Evolutionary conservation across 176 grass and related monocot species (phyloP).

Genomic region (Miscanthus lutarioriparius): DNA sequence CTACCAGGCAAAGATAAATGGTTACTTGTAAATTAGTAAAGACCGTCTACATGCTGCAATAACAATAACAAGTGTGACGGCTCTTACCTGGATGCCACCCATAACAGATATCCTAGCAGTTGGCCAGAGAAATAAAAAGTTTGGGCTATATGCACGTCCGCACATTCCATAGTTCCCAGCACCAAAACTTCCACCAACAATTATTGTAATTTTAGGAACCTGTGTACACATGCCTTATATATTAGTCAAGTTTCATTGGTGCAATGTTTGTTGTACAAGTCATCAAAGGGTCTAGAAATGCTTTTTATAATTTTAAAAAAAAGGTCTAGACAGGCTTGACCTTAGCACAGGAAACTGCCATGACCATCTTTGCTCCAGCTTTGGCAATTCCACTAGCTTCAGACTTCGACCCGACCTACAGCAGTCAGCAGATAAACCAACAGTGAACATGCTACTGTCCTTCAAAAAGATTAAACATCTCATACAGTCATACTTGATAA

Average conservation of each 20-base stretch:
- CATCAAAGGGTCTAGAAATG: conserved; percentile 6
- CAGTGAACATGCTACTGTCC: background rate
- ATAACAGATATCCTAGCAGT: conserved; percentile 99
- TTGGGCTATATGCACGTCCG: conserved; percentile 92
- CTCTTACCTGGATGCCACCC: conserved; percentile 87
- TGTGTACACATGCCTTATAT: conserved; percentile 34
- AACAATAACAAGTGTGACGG: background rate
- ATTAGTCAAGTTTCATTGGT: conserved; percentile 10
- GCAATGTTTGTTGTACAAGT: background rate
- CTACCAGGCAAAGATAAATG: background rate
- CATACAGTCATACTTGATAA: background rate
- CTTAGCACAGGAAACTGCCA: conserved; percentile 96
- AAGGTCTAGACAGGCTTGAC: no score
- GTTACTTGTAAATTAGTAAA: background rate
- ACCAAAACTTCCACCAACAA: conserved; percentile 97
- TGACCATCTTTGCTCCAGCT: conserved; percentile 98
- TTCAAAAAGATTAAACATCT: conserved; percentile 5
- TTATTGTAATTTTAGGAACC: conserved; percentile 97
- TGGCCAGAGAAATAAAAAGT: conserved; percentile 96
- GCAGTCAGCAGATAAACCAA: conserved; percentile 1
- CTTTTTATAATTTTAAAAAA: no score
- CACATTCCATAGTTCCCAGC: conserved; percentile 99
- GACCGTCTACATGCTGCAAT: background rate
- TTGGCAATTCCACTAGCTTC: conserved; percentile 93
- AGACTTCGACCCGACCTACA: conserved; percentile 93